phyloP scores from a whole-genome alignment of 2,329 filamentous ascomycete species.

The Penicillium sp. region DNA sequence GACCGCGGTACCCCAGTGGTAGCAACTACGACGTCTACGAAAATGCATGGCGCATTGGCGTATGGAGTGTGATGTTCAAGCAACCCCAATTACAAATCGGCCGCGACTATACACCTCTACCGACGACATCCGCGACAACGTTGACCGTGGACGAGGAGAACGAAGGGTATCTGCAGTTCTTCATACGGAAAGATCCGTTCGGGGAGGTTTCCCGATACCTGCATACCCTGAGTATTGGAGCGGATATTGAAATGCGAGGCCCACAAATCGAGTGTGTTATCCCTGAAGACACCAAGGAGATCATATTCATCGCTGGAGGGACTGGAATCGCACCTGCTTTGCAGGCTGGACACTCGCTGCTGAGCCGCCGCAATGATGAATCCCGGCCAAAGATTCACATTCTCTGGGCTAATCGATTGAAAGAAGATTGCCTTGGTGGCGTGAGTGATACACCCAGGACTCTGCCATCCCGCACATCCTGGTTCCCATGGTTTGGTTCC shows the following conservation, averaged over 20 bases:
- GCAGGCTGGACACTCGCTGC: slow-evolving; percentile 69
- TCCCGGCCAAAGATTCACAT: slow-evolving; percentile 61
- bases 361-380: slow-evolving; percentile 28
- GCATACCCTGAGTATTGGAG: slow-evolving; percentile 61
- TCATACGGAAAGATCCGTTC: slow-evolving; percentile 73
- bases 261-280: slow-evolving; percentile 70
- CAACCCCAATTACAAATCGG: slow-evolving; percentile 93
- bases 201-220: slow-evolving; percentile 89
- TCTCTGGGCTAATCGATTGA: slow-evolving; percentile 75
- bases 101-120: slow-evolving; percentile 86
- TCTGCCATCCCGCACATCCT: slow-evolving; percentile 19
- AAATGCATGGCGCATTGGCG: slow-evolving; percentile 59
- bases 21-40: slow-evolving; percentile 41
- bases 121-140: slow-evolving; percentile 23
- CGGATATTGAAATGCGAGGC: slow-evolving; percentile 73
- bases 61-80: slow-evolving; percentile 91
- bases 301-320: slow-evolving; percentile 87
- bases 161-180: slow-evolving; percentile 61
- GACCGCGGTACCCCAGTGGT: slow-evolving; percentile 32
- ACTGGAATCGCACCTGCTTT: slow-evolving; percentile 90
- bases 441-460: slow-evolving; percentile 47
- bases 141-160: slow-evolving; percentile 28
- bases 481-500: slow-evolving; percentile 32
- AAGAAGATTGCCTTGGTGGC: slow-evolving; percentile 66
- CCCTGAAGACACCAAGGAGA: slow-evolving; percentile 54